Evolutionary conservation across 495 filamentous ascomycete species (phyloP).

Genomic region (Talaromyces nanjingensis): DNA sequence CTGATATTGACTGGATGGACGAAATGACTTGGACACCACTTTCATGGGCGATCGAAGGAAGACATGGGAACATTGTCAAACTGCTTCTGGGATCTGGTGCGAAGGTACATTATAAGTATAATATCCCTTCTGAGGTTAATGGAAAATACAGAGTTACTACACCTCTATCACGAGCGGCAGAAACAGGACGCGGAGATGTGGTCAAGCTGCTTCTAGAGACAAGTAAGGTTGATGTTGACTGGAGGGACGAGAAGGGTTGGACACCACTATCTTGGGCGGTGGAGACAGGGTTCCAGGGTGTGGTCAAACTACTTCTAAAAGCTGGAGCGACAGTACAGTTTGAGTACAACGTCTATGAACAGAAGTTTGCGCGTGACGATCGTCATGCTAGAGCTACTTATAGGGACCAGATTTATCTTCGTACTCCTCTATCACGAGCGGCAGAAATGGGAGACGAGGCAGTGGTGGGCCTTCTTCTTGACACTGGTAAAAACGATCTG

Average conservation of each 20-base stretch:
- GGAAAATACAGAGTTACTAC: neutral
- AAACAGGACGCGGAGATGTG: slow-evolving; percentile 14
- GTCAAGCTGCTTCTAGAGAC: slow-evolving; percentile 16
- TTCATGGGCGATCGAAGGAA: neutral
- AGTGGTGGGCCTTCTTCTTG: no score
- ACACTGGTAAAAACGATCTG: no score
- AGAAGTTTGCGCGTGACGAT: no score
- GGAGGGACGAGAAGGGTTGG: slow-evolving; percentile 14
- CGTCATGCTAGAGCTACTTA: no score
- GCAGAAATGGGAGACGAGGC: neutral
- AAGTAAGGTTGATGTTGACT: slow-evolving; percentile 9
- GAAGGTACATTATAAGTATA: no score
- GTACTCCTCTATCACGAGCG: no score
- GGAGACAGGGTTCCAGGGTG: slow-evolving; percentile 13
- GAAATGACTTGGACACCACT: neutral
- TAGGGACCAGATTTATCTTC: no score
- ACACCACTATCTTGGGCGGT: slow-evolving; percentile 22
- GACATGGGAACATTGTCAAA: neutral
- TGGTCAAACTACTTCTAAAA: no score
- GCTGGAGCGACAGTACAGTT: no score
- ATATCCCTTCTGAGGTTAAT: no score
- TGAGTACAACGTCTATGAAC: no score
- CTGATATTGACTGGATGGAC: neutral
- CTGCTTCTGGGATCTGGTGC: neutral
- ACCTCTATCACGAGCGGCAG: slow-evolving; percentile 18